Evolutionary conservation across 768 basidiomycete genomes (phyloP).

Genomic region (Trametes sanguinea): DNA sequence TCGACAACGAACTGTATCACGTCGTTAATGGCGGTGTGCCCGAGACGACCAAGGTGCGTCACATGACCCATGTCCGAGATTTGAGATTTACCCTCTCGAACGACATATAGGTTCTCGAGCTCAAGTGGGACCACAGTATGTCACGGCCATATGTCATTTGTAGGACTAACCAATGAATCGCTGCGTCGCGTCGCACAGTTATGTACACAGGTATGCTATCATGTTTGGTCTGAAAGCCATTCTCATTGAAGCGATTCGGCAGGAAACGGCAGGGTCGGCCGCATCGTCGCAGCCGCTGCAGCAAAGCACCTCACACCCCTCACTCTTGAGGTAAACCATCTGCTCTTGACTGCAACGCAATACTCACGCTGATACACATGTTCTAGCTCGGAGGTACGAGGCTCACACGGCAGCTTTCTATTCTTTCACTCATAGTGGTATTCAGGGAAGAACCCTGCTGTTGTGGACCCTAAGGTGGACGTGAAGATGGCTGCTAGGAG

Average conservation of each 20-base stretch:
- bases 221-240: slow-evolving; percentile 29
- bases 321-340: slow-evolving; percentile 47
- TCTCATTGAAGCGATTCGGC: slow-evolving; percentile 53
- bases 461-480: slow-evolving; percentile 66
- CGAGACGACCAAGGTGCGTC: slow-evolving; percentile 57
- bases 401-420: too few species aligned
- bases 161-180: too few species aligned
- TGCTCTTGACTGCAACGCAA: background rate
- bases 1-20: slow-evolving; percentile 63
- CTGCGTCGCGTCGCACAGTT: slow-evolving; percentile 37
- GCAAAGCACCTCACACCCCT: slow-evolving; percentile 78
- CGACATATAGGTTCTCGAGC: slow-evolving; percentile 56
- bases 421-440: background rate
- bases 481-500: slow-evolving; percentile 64
- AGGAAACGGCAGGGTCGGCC: slow-evolving; percentile 39
- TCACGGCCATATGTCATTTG: slow-evolving; percentile 8
- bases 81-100: background rate
- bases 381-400: slow-evolving; percentile 50
- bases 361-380: background rate
- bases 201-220: slow-evolving; percentile 52
- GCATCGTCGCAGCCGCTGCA: slow-evolving; percentile 69
- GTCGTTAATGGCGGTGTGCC: slow-evolving; percentile 70
- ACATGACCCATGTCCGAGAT: too few species aligned
- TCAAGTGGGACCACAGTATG: slow-evolving; percentile 66
- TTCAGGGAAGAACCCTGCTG: slow-evolving; percentile 66